Evolutionary conservation across 441 rosid genomes (phyloP), one percentile per base, ranked within the genome.

Genomic region (Pelargonium hybrid): DNA sequence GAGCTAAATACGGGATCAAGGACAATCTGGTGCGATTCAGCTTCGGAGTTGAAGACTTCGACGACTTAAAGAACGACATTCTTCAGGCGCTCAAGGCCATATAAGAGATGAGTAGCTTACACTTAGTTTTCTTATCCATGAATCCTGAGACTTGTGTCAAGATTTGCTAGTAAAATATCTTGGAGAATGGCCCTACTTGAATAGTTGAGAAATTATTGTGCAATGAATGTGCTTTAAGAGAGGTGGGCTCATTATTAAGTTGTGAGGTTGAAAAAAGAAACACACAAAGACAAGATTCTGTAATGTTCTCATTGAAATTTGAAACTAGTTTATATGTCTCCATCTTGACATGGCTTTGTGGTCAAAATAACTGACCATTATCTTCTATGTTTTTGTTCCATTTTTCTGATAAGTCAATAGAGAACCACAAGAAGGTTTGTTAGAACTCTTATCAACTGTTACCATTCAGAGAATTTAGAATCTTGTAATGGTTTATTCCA

Each of bases 21-120:
- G 98, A 94, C 69, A 94, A 90, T 84, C 71, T 94, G 92, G 85
- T 91, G 57, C 84, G 97, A 23, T 94, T 94, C 80, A 90, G 97
- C 84, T 88, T 90, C 66, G 97, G 97, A 67, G 89, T 90, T 21
- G 98, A 94, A 82, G 97, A 83, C 84, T 88, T 94, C 0, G 85
- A 91, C 70, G 97, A 94, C 76, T 59, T 91, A 83, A 86, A 90
- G 86, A 86, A 84, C 52, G 97, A 94, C 76, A 11, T 94, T 13
- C 87, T 94, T 68, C 97, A 90, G 80, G 96, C 97, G 31, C 87
- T 94, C 70, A 90, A 84, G 14, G 37, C 81, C 76, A 87, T 90
- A 75, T 85, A 79, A 72, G 63, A 6, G 41, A 34, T 34, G 41
- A 34, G 41, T 34, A 34, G 7, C 41, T 34, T 34, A 34, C 41